Evolutionary conservation across 768 basidiomycete species (phyloP), one percentile per base, ranked within the genome.

Genomic region (Leccinum aurantiacum): DNA sequence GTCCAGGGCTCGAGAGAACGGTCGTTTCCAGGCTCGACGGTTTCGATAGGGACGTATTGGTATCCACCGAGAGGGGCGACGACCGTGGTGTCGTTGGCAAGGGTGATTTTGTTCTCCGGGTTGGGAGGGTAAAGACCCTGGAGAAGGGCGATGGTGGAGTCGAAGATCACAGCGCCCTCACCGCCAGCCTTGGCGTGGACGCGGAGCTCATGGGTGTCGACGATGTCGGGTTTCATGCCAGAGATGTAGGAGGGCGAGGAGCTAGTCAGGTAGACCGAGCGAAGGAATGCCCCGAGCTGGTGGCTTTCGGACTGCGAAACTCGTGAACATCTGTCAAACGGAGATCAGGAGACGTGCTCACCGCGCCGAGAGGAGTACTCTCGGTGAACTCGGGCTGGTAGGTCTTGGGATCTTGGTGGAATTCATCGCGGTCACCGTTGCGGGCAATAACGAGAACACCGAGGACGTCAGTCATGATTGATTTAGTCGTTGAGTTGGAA

Each of bases 71-170:
- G 82, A 25, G 93, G 92, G 2, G 89, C 84, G 22, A 83, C 73
- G 63, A 95, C 77, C 25, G 79, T 83, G 14, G 85, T 84, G 58
- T 86, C 90, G 63, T 95, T 91, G 3, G 93, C 93, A 15, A 95
- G 85, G 6, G 79, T 79, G 65, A 89, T 88, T 69, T 82, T 86
- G 76, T 90, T 89, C 38, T 82, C 79, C 10, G 78, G 75, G 69
- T 82, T 89, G n/a, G 92, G 91, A 24, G 92, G 92, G 82, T 87
- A 93, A 53, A 94, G 79, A 47, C 92, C 91, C 75, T 95, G 93
- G 46, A 93, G 82, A 56, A 93, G 79, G 31, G 93, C 91, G 56
- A 89, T 88, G 33, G 91, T 87, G 6, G 89, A 89, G 79, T 94
- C 91, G 74, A 91, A 90, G 65, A 93, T 91, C 54, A 90, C 87